A percentile compares a stretch with the other conserved stretches of the same genome.
phyloP scores from a whole-genome alignment of 345 rosid genomes.

The Lepidium sativum region DNA sequence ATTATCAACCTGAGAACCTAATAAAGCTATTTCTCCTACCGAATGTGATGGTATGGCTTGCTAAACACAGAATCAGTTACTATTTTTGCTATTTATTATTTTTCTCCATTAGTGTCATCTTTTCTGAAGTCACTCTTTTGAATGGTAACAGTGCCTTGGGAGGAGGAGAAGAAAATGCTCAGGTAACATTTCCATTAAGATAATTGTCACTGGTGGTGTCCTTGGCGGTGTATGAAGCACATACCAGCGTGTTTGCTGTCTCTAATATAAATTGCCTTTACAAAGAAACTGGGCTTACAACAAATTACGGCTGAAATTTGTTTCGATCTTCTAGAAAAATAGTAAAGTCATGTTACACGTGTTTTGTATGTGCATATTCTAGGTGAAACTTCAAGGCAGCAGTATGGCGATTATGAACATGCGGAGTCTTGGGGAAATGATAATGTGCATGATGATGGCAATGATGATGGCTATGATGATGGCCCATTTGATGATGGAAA shows the following conservation, averaged over 20 bases:
- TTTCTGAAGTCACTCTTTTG: slow-evolving; percentile 24
- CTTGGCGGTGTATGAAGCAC: neutral
- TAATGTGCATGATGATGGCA: too few species aligned
- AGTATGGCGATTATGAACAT: slow-evolving; percentile 41
- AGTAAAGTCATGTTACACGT: neutral
- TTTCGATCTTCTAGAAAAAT: neutral
- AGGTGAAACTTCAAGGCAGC: slow-evolving; percentile 46
- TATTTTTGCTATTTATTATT: neutral
- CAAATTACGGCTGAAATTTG: neutral
- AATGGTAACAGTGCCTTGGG: slow-evolving; percentile 63
- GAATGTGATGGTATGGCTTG: slow-evolving; percentile 53
- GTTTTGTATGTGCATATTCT: slow-evolving; percentile 21
- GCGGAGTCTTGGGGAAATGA: slow-evolving; percentile 58
- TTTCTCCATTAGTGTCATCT: slow-evolving; percentile 4
- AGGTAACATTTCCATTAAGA: slow-evolving; percentile 36
- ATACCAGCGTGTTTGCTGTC: slow-evolving; percentile 7
- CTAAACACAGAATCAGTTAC: neutral
- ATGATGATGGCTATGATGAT: too few species aligned
- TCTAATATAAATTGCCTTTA: too few species aligned
- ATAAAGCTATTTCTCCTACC: slow-evolving; percentile 87
- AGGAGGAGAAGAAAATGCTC: slow-evolving; percentile 51
- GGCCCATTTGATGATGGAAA: slow-evolving; percentile 52
- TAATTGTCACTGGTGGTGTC: neutral
- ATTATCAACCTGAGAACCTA: slow-evolving; percentile 88
- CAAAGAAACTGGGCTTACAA: neutral